A percentile compares a stretch with the other conserved stretches of the same genome.
phyloP scores from a whole-genome alignment of 179 eudicot genomes.

The Corrigiola litoralis region DNA sequence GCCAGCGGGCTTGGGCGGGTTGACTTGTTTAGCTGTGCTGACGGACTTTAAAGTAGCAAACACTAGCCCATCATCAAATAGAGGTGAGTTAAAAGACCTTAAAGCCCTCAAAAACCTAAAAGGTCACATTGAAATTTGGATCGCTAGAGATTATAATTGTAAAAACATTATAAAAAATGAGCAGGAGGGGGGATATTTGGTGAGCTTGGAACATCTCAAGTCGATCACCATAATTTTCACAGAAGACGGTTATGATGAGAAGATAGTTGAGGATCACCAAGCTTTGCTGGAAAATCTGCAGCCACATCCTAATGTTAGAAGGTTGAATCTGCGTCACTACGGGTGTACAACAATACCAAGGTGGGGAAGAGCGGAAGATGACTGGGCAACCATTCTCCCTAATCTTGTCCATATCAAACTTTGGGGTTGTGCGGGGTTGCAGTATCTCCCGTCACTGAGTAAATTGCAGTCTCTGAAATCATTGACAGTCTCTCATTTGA shows the following conservation, averaged over 20 bases:
- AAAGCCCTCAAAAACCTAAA: conserved; percentile 2
- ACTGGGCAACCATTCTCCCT: conserved; percentile 1
- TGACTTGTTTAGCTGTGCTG: neutral
- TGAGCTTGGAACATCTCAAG: neutral
- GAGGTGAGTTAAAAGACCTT: conserved; percentile 1
- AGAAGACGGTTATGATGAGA: neutral
- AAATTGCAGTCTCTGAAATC: conserved; percentile 1
- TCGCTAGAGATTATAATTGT: neutral
- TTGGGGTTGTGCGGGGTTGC: neutral
- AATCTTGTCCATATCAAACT: conserved; percentile 8
- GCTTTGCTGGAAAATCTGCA: neutral
- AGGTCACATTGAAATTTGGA: neutral
- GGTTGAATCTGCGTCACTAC: neutral
- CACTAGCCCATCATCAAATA: neutral
- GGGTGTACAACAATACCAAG: conserved; percentile 5
- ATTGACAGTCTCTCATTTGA: neutral
- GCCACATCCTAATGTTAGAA: conserved; percentile 5
- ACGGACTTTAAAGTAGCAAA: neutral
- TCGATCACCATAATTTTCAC: neutral
- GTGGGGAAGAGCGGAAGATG: conserved; percentile 9
- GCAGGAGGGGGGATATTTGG: neutral
- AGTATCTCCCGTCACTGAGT: conserved; percentile 2
- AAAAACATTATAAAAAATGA: neutral
- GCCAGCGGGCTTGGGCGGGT: neutral
- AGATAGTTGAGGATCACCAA: neutral